These are phyloP conservation scores for Epichloe coenophiala DNA, from an alignment of 2,329 filamentous ascomycete genomes.

Conservation along the genomic window DNA sequence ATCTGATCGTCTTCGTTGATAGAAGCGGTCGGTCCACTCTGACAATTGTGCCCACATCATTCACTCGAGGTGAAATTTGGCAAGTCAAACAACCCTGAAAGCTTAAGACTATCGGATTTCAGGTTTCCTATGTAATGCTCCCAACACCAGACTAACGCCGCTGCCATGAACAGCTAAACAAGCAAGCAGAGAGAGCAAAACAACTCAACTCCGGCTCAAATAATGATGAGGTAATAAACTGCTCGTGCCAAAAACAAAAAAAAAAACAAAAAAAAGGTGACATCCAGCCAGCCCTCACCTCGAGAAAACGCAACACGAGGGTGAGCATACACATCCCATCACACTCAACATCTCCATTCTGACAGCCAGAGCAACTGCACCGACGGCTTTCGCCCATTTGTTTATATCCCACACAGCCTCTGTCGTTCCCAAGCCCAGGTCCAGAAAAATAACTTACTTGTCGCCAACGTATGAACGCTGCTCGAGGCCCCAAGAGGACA, in stretches of 20 bases:
- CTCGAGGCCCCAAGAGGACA: not conserved
- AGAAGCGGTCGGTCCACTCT: not conserved
- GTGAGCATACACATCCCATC: not conserved
- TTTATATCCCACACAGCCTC: not conserved
- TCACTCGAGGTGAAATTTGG: not conserved
- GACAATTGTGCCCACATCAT: not conserved
- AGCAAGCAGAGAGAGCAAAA: slow-evolving; percentile 9
- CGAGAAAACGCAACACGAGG: not conserved
- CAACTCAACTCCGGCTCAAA: slow-evolving; percentile 3
- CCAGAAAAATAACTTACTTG: not conserved
- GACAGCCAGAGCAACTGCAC: not conserved
- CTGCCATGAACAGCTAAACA: slow-evolving; percentile 17
- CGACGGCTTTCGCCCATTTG: not conserved
- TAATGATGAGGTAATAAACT: slow-evolving; percentile 3
- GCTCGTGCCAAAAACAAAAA: slow-evolving; percentile 1
- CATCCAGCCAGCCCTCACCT: not conserved
- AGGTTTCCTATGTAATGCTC: slow-evolving; percentile 18
- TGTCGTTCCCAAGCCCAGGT: not conserved
- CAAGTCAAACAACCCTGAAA: not conserved
- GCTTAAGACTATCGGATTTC: slow-evolving; percentile 9
- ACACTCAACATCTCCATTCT: not conserved
- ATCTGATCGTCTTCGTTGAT: too few relatives aligned
- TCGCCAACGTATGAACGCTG: not conserved
- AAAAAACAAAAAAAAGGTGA: not conserved
- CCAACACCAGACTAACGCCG: slow-evolving; percentile 18